A percentile compares a stretch with the other conserved stretches of the same genome.
phyloP scores from a whole-genome alignment of 352 stramenopile species.

The Globisporangium nunn region DNA sequence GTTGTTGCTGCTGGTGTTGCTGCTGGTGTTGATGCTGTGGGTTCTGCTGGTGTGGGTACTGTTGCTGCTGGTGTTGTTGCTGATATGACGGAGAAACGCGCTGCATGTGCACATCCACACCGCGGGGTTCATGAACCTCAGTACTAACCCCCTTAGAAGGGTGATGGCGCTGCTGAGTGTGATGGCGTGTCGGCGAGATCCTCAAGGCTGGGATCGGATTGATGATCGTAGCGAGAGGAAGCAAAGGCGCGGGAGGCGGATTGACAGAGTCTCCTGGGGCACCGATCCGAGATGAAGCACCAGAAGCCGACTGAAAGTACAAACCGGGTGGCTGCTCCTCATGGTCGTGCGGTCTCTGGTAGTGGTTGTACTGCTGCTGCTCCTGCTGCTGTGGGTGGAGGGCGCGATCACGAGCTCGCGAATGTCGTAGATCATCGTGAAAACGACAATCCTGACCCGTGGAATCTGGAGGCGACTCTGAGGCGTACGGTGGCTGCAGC shows the following conservation, averaged over 20 bases:
- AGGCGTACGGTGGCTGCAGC: not conserved
- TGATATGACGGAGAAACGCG: not conserved
- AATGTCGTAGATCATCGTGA: not conserved
- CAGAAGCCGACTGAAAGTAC: not conserved
- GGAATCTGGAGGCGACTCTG: not conserved
- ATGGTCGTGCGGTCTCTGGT: not conserved
- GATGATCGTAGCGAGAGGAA: constrained; percentile 6
- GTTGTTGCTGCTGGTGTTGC: not conserved
- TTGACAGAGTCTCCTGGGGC: not conserved
- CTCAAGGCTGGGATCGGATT: constrained; percentile 1
- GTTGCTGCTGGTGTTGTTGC: not conserved
- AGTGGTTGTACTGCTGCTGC: not conserved
- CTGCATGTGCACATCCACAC: not conserved
- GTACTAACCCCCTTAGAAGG: not conserved
- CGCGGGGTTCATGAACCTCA: not conserved
- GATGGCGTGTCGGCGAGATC: constrained; percentile 1
- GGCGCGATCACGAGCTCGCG: not conserved
- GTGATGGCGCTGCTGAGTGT: not conserved
- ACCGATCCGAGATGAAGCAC: not conserved
- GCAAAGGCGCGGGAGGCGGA: constrained; percentile 1
- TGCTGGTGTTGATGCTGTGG: not conserved
- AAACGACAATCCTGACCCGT: not conserved
- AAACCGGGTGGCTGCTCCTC: not conserved
- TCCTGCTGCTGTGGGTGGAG: not conserved
- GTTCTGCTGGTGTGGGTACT: not conserved